These are phyloP conservation scores for Russula brevipes DNA, from an alignment of 768 basidiomycete species.

Conservation along the genomic window DNA sequence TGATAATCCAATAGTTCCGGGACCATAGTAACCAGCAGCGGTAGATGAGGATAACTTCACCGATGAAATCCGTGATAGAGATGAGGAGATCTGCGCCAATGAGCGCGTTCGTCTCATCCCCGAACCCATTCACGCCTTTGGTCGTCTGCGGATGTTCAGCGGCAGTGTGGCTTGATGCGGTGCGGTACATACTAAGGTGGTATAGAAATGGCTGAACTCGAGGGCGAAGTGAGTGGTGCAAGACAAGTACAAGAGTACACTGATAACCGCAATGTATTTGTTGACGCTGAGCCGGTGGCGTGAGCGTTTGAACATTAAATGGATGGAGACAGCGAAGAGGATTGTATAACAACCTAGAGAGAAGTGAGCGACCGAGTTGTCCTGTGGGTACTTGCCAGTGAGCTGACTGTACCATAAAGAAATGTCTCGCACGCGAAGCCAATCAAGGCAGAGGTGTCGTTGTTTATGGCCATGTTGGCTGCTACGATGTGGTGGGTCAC, in stretches of 20 bases:
- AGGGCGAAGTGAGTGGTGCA: slow-evolving; percentile 24
- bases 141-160: slow-evolving; percentile 25
- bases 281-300: neutral
- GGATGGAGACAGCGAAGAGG: slow-evolving; percentile 2
- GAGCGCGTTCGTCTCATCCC: slow-evolving; percentile 32
- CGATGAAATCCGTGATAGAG: slow-evolving; percentile 36
- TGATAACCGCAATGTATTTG: neutral
- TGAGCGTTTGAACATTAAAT: neutral
- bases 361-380: neutral
- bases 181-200: slow-evolving; percentile 31
- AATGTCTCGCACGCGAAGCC: slow-evolving; percentile 37
- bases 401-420: slow-evolving; percentile 32
- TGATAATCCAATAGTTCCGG: slow-evolving; percentile 32
- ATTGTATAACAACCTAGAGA: slow-evolving; percentile 7
- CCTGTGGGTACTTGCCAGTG: slow-evolving; percentile 25
- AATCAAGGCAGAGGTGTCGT: slow-evolving; percentile 34
- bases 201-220: slow-evolving; percentile 36
- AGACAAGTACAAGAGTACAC: neutral
- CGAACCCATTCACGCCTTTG: slow-evolving; percentile 30
- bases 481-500: neutral
- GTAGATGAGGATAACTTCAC: slow-evolving; percentile 36
- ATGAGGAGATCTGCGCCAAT: slow-evolving; percentile 36
- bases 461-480: slow-evolving; percentile 28
- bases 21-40: slow-evolving; percentile 43
- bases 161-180: neutral